Percentiles rank a stretch among this genome's conserved stretches.
These are phyloP conservation scores for Aspergillus panamensis DNA, from an alignment of 495 filamentous ascomycete species.

Conservation along the genomic window DNA sequence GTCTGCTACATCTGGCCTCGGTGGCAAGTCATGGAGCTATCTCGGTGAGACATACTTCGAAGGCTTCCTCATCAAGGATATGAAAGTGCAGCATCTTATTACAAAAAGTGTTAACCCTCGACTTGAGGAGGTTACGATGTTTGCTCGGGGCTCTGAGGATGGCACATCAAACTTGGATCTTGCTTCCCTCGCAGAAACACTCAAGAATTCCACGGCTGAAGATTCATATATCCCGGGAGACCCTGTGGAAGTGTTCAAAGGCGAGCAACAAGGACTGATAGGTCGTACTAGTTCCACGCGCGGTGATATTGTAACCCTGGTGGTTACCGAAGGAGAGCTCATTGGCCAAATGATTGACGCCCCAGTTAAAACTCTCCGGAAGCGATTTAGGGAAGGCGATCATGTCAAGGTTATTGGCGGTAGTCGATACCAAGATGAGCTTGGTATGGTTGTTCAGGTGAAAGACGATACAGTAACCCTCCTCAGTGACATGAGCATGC, in stretches of 20 bases:
- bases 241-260: constrained; percentile 90
- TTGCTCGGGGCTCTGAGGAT: constrained; percentile 82
- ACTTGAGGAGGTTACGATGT: constrained; percentile 91
- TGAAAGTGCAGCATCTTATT: constrained; percentile 79
- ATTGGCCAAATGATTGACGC: constrained; percentile 85
- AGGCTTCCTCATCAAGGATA: constrained; percentile 90
- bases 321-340: constrained; percentile 79
- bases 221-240: constrained; percentile 88
- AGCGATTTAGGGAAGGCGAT: constrained; percentile 88
- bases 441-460: constrained; percentile 95
- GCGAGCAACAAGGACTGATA: constrained; percentile 87
- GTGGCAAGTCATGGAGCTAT: constrained; percentile 76
- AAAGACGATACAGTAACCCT: constrained; percentile 87
- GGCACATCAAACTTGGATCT: constrained; percentile 92
- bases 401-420: constrained; percentile 98
- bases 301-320: constrained; percentile 84
- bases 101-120: constrained; percentile 89
- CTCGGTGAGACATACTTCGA: constrained; percentile 84
- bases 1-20: constrained; percentile 48
- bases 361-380: constrained; percentile 87
- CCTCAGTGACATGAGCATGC: constrained; percentile 82
- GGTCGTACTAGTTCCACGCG: constrained; percentile 86
- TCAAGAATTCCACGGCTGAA: constrained; percentile 72
- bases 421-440: constrained; percentile 86
- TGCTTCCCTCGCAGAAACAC: constrained; percentile 76